Conservation (phyloP, 2,329 filamentous ascomycete species). For the Aspergillus thermomutatus region DNA sequence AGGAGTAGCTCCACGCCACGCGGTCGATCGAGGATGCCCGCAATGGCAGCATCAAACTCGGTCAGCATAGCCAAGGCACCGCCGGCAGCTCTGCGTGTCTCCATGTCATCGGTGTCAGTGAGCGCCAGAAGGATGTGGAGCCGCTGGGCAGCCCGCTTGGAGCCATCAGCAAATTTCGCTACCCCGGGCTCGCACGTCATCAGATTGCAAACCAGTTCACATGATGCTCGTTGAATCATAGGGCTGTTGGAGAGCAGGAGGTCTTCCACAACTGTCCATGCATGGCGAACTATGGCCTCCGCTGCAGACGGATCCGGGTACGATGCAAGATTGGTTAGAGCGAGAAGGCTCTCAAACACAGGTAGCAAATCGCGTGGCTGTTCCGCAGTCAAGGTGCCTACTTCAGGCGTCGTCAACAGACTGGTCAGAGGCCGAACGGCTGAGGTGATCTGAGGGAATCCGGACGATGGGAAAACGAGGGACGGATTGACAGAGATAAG, state of each 20-base stretch:
- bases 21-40: constrained; percentile 66
- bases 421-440: constrained; percentile 79
- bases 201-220: constrained; percentile 89
- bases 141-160: constrained; percentile 65
- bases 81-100: constrained; percentile 77
- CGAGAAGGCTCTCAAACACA: constrained; percentile 84
- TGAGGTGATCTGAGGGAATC: constrained; percentile 66
- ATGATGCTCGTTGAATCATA: constrained; percentile 75
- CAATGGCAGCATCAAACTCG: constrained; percentile 70
- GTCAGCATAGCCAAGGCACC: constrained; percentile 85
- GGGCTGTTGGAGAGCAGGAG: constrained; percentile 72
- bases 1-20: constrained; percentile 75
- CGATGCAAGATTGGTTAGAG: constrained; percentile 89
- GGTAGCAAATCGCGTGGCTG: constrained; percentile 74
- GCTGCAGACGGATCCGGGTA: constrained; percentile 46
- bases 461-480: constrained; percentile 78
- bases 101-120: constrained; percentile 76
- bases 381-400: constrained; percentile 48
- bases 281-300: constrained; percentile 69
- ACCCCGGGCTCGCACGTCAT: constrained; percentile 45
- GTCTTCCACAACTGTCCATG: constrained; percentile 78
- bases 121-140: constrained; percentile 83
- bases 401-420: constrained; percentile 66
- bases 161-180: constrained; percentile 50
- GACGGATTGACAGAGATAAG: constrained; percentile 81